Evolutionary conservation across 495 filamentous ascomycete species (phyloP).

Genomic region (Cetradonia linearis): DNA sequence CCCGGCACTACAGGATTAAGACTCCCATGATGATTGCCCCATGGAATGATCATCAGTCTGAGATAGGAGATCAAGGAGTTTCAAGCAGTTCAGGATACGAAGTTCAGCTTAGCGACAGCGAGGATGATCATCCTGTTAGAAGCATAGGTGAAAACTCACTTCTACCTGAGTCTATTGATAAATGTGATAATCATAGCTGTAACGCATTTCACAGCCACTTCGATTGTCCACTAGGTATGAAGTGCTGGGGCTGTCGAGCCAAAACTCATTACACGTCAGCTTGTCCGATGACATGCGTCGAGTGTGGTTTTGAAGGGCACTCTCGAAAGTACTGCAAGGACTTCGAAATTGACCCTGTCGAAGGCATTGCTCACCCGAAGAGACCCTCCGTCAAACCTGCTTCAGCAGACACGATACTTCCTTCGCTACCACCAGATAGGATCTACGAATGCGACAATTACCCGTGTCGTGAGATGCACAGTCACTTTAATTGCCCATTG

Average conservation of each 20-base stretch:
- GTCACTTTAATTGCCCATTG: slow-evolving; percentile 3
- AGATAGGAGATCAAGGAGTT: neutral
- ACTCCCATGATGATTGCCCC: neutral
- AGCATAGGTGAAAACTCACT: neutral
- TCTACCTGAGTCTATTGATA: neutral
- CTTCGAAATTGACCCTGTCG: neutral
- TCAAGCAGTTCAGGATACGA: neutral
- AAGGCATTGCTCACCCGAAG: neutral
- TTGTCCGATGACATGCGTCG: slow-evolving; percentile 10
- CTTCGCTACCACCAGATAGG: neutral
- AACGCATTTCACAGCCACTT: neutral
- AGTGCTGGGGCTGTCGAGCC: slow-evolving; percentile 11
- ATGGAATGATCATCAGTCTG: slow-evolving; percentile 3
- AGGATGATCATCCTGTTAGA: neutral
- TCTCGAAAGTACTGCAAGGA: slow-evolving; percentile 3
- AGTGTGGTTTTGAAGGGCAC: neutral
- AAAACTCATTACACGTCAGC: neutral
- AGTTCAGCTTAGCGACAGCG: neutral
- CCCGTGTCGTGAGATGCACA: neutral
- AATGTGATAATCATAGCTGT: slow-evolving; percentile 7
- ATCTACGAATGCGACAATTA: slow-evolving; percentile 1
- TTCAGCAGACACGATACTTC: neutral
- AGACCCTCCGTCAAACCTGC: neutral
- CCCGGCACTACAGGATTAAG: too few relatives aligned
- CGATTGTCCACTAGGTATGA: neutral